Evolutionary conservation across 2,329 filamentous ascomycete species (phyloP), one percentile per base, ranked within the genome.

Genomic region (Xylaria sp.): DNA sequence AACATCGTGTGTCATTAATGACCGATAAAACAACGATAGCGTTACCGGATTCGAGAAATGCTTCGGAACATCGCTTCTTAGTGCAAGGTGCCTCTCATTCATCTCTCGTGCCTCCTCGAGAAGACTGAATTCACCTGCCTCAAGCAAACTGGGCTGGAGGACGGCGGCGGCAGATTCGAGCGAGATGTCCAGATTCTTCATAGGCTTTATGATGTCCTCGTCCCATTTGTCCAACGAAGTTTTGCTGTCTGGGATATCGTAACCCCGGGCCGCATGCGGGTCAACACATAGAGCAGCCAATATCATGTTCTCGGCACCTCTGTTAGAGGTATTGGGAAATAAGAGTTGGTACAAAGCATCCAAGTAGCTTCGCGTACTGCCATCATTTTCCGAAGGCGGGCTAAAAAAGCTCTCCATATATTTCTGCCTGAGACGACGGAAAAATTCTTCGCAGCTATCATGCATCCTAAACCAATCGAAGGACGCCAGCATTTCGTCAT

Each of bases 391-490:
- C 18, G 48, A 20, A 8, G 51, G 9, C 4, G 25, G 18, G 13
- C 43, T 18, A 25, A n/a, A 18, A 25, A 23, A 61, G 13, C 15
- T 63, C 0, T 48, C 18, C 4, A 2, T 23, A n/a, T 48, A 28
- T 6, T 2, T 23, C 5, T 36, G 1, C 25, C 58, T 70, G 41
- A 70, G 49, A 20, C 2, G 23, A 23, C 20, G 13, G 13, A 70
- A 68, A n/a, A 70, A 60, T 2, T 39, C 33, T 13, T 59, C 15
- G 33, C 68, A 70, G n/a, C 9, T 31, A 10, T 68, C 57, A 39
- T 68, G 36, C 61, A 70, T 65, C 0, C 3, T 28, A 52, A 62
- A 58, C 57, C 61, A 70, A 43, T 65, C 52, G 52, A 70, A 67
- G 9, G 33, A 54, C 1, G 36, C n/a, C 25, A 62, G 3, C 15